Conservation (phyloP, 495 filamentous ascomycete genomes). For the Aspergillus cristatus region DNA sequence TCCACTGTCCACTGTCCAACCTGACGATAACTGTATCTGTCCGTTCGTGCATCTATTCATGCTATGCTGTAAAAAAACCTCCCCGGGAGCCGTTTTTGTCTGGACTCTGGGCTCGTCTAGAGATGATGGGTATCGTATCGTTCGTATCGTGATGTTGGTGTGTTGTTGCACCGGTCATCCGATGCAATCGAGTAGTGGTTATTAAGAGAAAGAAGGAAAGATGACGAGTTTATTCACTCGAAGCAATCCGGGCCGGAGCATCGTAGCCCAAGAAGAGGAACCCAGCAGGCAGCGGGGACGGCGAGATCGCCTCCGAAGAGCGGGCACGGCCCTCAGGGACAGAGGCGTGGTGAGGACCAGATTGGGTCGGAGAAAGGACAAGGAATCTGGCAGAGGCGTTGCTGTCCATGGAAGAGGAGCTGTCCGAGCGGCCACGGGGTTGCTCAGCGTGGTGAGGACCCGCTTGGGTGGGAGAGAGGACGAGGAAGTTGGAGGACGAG, state of each 20-base stretch:
- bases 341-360: conserved; percentile 20
- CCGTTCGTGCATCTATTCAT: too few species aligned
- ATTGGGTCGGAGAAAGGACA: conserved; percentile 27
- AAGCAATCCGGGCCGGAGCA: background rate
- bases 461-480: conserved; percentile 20
- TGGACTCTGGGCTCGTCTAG: too few species aligned
- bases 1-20: too few species aligned
- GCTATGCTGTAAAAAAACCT: too few species aligned
- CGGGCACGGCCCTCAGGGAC: conserved; percentile 11
- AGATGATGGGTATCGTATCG: too few species aligned
- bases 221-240: too few species aligned
- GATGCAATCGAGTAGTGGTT: too few species aligned
- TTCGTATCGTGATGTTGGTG: too few species aligned
- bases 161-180: too few species aligned
- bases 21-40: too few species aligned
- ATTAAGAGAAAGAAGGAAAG: too few species aligned
- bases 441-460: conserved; percentile 11
- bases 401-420: conserved; percentile 4
- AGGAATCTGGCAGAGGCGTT: conserved; percentile 14
- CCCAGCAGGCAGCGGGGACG: background rate
- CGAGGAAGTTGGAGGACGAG: conserved; percentile 27
- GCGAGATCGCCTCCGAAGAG: conserved; percentile 13
- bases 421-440: background rate
- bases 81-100: too few species aligned
- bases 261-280: background rate